These are phyloP conservation scores for Podospora tetraspora DNA, from an alignment of 495 filamentous ascomycete species.

Conservation along the genomic window DNA sequence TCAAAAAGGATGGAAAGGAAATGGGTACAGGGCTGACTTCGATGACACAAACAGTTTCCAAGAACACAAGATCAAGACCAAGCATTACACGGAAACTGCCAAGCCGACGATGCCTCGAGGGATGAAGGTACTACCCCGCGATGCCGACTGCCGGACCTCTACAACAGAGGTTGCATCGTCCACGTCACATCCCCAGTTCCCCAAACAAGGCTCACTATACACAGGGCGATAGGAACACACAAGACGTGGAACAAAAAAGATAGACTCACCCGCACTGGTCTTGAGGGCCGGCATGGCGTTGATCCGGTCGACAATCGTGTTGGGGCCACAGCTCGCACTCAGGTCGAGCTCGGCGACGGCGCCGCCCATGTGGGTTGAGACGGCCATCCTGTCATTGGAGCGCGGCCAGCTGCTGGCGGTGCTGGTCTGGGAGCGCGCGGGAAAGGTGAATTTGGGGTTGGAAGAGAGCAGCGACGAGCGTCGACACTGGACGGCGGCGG, in stretches of 20 bases:
- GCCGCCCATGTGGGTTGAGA: conserved; percentile 28
- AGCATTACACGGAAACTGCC: neutral
- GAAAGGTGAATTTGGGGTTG: neutral
- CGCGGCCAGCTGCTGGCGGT: conserved; percentile 6
- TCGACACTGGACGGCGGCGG: conserved; percentile 18
- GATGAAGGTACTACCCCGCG: neutral
- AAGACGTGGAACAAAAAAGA: conserved; percentile 11
- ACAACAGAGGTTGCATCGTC: neutral
- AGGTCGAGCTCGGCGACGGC: conserved; percentile 43
- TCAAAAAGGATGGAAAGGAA: neutral
- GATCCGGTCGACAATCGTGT: conserved; percentile 41
- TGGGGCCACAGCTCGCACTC: conserved; percentile 35
- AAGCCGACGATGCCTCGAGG: neutral
- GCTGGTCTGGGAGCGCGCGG: neutral
- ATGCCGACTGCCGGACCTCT: neutral
- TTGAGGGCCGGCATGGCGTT: conserved; percentile 46
- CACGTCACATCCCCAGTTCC: neutral
- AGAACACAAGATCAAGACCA: neutral
- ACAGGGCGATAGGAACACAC: neutral
- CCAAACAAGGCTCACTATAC: conserved; percentile 1
- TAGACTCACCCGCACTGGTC: conserved; percentile 45
- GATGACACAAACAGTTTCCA: neutral
- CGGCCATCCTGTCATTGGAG: conserved; percentile 31
- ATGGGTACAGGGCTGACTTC: neutral
- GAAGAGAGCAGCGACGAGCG: conserved; percentile 12